These are phyloP conservation scores for Arthrinium phaeospermum DNA, from an alignment of 2,329 filamentous ascomycete genomes.

Conservation along the genomic window DNA sequence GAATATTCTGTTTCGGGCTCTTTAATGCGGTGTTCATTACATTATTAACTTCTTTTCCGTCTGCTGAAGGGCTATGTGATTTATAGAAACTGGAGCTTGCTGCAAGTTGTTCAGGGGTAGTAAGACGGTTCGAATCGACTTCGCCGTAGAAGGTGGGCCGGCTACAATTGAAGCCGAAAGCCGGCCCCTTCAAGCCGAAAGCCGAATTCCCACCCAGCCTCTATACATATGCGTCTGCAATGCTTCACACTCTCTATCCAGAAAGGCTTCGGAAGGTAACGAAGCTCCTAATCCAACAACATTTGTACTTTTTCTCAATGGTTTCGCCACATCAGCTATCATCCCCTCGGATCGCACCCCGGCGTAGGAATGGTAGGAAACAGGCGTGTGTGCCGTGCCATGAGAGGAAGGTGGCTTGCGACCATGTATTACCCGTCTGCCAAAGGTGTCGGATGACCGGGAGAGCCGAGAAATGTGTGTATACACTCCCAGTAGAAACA, in stretches of 20 bases:
- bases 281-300: not conserved
- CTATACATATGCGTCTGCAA: not conserved
- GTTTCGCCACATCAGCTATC: not conserved
- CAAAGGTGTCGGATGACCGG: constrained; percentile 21
- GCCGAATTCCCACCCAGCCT: not conserved
- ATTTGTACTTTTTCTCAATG: not conserved
- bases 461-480: constrained; percentile 21
- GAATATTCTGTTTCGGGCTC: not conserved
- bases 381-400: constrained; percentile 25
- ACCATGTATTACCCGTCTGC: constrained; percentile 24
- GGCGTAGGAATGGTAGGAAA: constrained; percentile 22
- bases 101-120: not conserved
- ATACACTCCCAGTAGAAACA: not conserved
- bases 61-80: not conserved
- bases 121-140: not conserved
- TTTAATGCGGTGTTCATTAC: not conserved
- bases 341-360: not conserved
- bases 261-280: not conserved
- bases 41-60: not conserved
- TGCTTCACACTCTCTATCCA: not conserved
- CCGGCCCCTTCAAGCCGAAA: not conserved
- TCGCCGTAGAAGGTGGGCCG: not conserved
- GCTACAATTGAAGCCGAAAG: constrained; percentile 6
- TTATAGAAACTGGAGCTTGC: not conserved
- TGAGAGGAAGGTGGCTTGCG: constrained; percentile 25